phyloP scores from a whole-genome alignment of 768 basidiomycete species.

The Suillus luteus region DNA sequence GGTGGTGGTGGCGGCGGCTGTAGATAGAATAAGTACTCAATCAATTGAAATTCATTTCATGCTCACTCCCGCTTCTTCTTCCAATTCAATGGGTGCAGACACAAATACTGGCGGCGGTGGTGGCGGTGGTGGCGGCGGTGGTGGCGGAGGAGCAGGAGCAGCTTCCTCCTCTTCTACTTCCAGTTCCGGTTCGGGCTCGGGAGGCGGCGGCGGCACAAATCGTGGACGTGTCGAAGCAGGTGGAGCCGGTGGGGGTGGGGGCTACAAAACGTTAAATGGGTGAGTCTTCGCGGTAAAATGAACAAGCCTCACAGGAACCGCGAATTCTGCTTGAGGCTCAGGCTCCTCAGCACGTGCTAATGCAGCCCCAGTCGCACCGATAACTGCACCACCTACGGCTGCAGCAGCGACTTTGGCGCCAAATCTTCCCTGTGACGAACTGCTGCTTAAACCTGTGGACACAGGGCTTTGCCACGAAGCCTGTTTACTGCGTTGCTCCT shows the following conservation, averaged over 20 bases:
- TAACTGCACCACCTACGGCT: constrained; percentile 36
- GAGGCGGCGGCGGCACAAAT: constrained; percentile 21
- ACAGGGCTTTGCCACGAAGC: constrained; percentile 49
- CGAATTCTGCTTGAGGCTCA: constrained; percentile 33
- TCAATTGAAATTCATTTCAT: too few relatives aligned
- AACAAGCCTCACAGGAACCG: constrained; percentile 29
- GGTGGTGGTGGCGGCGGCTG: constrained; percentile 37
- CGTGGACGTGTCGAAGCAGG: constrained; percentile 24
- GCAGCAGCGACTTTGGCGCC: constrained; percentile 31
- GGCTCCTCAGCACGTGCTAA: constrained; percentile 24
- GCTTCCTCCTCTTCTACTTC: constrained; percentile 27
- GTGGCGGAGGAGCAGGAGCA: constrained; percentile 17
- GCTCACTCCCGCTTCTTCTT: constrained; percentile 18
- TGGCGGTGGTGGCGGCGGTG: constrained; percentile 37
- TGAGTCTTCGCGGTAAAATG: constrained; percentile 1
- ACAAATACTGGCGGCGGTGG: constrained; percentile 38
- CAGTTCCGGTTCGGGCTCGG: constrained; percentile 23
- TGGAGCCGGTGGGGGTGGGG: constrained; percentile 24
- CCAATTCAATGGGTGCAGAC: constrained; percentile 27
- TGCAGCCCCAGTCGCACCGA: constrained; percentile 31
- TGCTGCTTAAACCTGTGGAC: constrained; percentile 33
- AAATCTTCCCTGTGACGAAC: constrained; percentile 44
- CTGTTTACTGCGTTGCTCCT: constrained; percentile 62
- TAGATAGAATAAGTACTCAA: constrained; percentile 21
- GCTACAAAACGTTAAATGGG: constrained; percentile 5